Evolutionary conservation across 352 stramenopile species (phyloP), one percentile per base, ranked within the genome.

Genomic region (Phytopythium aichiense): DNA sequence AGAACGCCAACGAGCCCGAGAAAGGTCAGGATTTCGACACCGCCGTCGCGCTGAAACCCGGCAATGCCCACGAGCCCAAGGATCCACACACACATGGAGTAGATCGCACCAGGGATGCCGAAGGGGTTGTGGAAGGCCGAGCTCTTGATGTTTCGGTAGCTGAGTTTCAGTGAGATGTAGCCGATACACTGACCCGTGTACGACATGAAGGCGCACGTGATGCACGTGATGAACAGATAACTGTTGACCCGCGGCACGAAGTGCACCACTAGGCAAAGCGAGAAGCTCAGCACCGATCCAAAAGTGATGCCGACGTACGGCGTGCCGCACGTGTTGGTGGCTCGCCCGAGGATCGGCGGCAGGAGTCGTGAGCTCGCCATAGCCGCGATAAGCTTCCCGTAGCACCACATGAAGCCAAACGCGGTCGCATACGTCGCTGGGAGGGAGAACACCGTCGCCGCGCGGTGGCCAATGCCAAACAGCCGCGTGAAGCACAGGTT

Each of bases 381-480:
- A 1, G 69, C 58, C 8, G 54, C 49, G 33, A 83, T 70, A 31
- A 83, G 67, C 28, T 76, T 83, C 6, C 68, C 71, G 50, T 79
- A 81, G 30, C 56, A 67, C 58, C 73, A 79, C 42, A 83, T 76
- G 56, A 82, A 82, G 2, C 71, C 74, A 25, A 72, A 79, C 0
- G 69, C 66, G 0, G 64, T 81, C 2, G 69, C 69, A 37, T 74
- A 81, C 0, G 69, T 84, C n/a, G 72, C 74, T 16, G 72, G 72
- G 9, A 83, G 31, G 16, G 72, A 77, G 1, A 83, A 46, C 8
- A 79, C 46, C 6, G 50, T 76, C 3, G 68, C 67, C 1, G 20
- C 16, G 7, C 13, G 18, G 7, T 50, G 20, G 1, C 42, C 37
- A 5, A 70, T 31, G 12, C 49, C 3, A 22, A 76, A 72, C 7